These are phyloP conservation scores for Cystobasidiaceae sp. DNA, from an alignment of 1,284 basidiomycete genomes.

Conservation along the genomic window DNA sequence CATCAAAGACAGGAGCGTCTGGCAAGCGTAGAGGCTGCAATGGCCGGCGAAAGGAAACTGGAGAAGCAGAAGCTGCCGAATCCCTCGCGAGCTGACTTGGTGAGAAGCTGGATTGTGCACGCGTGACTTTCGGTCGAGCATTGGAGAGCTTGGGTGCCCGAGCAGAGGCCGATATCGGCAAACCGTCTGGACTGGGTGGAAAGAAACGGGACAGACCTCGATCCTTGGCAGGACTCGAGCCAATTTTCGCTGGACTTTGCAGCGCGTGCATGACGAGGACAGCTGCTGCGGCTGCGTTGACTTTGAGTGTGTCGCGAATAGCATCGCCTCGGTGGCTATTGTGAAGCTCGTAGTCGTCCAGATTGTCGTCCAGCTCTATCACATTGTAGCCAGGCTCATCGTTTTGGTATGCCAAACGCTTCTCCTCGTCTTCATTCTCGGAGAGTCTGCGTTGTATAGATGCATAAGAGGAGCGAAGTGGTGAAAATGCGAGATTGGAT, in stretches of 20 bases:
- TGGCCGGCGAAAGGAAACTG: too few species aligned
- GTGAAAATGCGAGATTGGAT: background rate
- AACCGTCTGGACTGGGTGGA: slow-evolving; percentile 22
- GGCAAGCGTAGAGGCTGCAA: too few species aligned
- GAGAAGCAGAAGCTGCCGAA: too few species aligned
- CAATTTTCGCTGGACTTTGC: slow-evolving; percentile 22
- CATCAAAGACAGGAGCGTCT: too few species aligned
- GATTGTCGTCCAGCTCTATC: background rate
- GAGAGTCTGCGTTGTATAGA: slow-evolving; percentile 1
- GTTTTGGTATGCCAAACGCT: too few species aligned
- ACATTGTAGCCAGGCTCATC: background rate
- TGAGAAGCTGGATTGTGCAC: too few species aligned
- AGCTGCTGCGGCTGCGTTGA: background rate
- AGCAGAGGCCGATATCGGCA: background rate
- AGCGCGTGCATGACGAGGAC: slow-evolving; percentile 12
- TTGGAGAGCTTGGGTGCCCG: too few species aligned
- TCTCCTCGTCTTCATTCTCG: too few species aligned
- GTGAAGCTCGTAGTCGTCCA: background rate
- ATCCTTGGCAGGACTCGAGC: slow-evolving; percentile 14
- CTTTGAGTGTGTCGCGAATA: background rate
- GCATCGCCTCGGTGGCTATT: background rate
- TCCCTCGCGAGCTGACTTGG: too few species aligned
- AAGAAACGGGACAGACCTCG: slow-evolving; percentile 8
- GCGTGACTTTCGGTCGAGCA: too few species aligned
- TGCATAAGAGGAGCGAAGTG: background rate